These are phyloP conservation scores for Cercospora sojina DNA, from an alignment of 2,329 filamentous ascomycete genomes.

Conservation along the genomic window DNA sequence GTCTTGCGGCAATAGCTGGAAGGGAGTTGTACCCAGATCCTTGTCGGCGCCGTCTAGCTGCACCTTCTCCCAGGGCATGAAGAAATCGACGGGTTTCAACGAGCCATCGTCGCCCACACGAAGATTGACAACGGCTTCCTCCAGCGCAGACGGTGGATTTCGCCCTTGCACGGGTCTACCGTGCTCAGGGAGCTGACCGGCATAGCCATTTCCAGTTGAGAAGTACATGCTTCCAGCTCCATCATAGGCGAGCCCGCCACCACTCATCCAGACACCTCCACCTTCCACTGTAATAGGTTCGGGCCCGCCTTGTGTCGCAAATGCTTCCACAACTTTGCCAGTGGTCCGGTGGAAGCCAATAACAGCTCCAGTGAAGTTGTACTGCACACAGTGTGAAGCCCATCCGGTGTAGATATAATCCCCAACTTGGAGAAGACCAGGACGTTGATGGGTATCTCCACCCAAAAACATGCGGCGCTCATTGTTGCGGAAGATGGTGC, in stretches of 20 bases:
- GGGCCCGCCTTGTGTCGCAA: constrained; percentile 10
- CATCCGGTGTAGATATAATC: constrained; percentile 17
- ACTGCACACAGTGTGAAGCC: constrained; percentile 14
- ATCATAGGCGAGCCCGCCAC: constrained; percentile 16
- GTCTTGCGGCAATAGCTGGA: constrained; percentile 13
- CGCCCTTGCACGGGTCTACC: constrained; percentile 12
- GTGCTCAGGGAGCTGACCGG: constrained; percentile 8
- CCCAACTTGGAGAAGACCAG: constrained; percentile 14
- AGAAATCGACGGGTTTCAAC: constrained; percentile 13
- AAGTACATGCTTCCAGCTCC: constrained; percentile 17
- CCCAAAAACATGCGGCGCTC: constrained; percentile 6
- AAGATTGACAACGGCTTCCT: constrained; percentile 15
- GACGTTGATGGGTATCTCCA: constrained; percentile 14
- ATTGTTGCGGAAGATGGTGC: constrained; percentile 12
- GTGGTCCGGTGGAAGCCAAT: constrained; percentile 10
- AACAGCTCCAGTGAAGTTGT: constrained; percentile 16
- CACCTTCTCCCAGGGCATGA: constrained; percentile 17
- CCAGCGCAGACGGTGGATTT: constrained; percentile 10
- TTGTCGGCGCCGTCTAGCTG: constrained; percentile 17
- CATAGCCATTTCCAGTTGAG: constrained; percentile 15
- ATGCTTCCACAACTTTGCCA: constrained; percentile 13
- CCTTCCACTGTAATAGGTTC: constrained; percentile 8
- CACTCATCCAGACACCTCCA: constrained; percentile 17
- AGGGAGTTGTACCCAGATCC: constrained; percentile 14
- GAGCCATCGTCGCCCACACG: constrained; percentile 4